Conservation (phyloP, 805 yeast species). For the Saturnispora dispora region DNA sequence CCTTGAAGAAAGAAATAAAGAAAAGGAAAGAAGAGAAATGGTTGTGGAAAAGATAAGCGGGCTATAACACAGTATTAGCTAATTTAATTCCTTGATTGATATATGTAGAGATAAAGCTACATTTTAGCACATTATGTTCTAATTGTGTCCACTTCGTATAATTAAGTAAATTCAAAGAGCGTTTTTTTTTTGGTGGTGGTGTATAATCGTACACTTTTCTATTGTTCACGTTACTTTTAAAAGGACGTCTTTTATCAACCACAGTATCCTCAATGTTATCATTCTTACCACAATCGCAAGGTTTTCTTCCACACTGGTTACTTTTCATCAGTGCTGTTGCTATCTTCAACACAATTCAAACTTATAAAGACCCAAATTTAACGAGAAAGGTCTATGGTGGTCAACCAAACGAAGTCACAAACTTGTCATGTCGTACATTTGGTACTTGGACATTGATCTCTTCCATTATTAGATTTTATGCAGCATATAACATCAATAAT, state of each 20-base stretch:
- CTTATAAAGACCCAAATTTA: constrained; percentile 61
- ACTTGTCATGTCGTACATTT: constrained; percentile 86
- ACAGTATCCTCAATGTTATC: constrained; percentile 6
- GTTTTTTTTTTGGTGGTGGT: neutral
- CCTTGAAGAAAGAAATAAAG: constrained; percentile 29
- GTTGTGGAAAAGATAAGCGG: constrained; percentile 1
- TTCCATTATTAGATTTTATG: constrained; percentile 75
- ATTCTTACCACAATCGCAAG: constrained; percentile 38
- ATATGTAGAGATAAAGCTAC: neutral
- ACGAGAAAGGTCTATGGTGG: constrained; percentile 73
- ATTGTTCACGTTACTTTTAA: neutral
- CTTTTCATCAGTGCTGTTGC: constrained; percentile 82
- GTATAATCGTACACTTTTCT: neutral
- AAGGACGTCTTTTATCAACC: neutral
- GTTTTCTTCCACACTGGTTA: constrained; percentile 68
- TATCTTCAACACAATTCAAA: constrained; percentile 80
- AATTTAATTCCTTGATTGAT: too few relatives aligned
- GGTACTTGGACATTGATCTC: constrained; percentile 97
- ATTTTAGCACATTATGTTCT: neutral
- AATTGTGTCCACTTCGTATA: neutral
- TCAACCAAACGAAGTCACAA: constrained; percentile 47
- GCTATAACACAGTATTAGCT: neutral
- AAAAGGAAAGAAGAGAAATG: constrained; percentile 31
- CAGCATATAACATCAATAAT: constrained; percentile 66
- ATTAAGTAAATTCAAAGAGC: neutral